phyloP scores from a whole-genome alignment of 257 asterid species.

The Capsicum pubescens region DNA sequence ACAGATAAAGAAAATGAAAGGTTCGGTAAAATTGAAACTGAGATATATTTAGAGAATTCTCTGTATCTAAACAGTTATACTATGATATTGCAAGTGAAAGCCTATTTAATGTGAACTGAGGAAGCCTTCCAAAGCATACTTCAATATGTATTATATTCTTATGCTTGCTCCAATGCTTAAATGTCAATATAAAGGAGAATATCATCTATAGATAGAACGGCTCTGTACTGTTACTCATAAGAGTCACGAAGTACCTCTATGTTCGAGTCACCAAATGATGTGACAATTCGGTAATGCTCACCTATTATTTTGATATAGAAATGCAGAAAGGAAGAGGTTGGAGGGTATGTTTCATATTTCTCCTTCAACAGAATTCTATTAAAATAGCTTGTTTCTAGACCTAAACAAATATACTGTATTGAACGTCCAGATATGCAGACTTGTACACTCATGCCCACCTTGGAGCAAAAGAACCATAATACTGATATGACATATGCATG shows the following conservation, averaged over 20 bases:
- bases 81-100: neutral
- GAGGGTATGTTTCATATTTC: conserved; percentile 18
- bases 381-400: conserved; percentile 8
- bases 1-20: neutral
- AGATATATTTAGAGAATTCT: neutral
- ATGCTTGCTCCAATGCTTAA: neutral
- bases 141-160: neutral
- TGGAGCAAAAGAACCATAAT: neutral
- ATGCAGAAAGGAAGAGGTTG: neutral
- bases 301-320: neutral
- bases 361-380: neutral
- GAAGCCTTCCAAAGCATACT: neutral
- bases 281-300: neutral
- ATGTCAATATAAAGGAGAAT: neutral
- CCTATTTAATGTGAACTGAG: neutral
- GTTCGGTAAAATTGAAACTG: neutral
- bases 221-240: neutral
- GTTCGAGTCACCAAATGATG: neutral
- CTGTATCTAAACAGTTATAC: neutral
- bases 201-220: neutral
- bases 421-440: neutral
- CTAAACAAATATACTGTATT: neutral
- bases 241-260: neutral
- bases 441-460: neutral
- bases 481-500: neutral